A percentile compares a stretch with the other conserved stretches of the same genome.
These are phyloP conservation scores for Ophiocordyceps robertsii DNA, from an alignment of 2,329 filamentous ascomycete species.

Conservation along the genomic window DNA sequence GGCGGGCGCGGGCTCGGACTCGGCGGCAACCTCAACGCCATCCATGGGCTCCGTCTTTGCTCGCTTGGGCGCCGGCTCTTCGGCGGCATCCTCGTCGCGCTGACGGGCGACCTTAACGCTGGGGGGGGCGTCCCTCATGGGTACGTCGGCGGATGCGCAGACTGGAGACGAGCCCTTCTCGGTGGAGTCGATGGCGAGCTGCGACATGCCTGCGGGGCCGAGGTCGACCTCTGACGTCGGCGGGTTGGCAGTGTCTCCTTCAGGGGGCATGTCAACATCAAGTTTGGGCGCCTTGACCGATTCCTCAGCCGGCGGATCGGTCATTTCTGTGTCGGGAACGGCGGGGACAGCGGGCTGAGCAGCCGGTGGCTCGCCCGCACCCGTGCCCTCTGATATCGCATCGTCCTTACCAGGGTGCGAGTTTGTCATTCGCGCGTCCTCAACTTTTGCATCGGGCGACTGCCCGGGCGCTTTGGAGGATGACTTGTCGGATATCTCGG, in stretches of 20 bases:
- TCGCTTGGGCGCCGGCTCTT: slow-evolving; percentile 64
- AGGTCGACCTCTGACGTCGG: slow-evolving; percentile 20
- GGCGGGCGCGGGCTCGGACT: slow-evolving; percentile 5
- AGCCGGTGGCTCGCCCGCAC: background rate
- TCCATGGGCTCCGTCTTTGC: slow-evolving; percentile 54
- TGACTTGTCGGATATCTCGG: slow-evolving; percentile 2
- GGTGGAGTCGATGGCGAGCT: slow-evolving; percentile 23
- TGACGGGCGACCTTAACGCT: slow-evolving; percentile 55
- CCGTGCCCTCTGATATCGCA: background rate
- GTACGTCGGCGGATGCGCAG: slow-evolving; percentile 25
- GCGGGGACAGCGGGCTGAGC: background rate
- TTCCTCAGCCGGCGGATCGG: slow-evolving; percentile 9
- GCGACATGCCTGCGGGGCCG: slow-evolving; percentile 22
- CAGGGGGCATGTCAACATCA: slow-evolving; percentile 3
- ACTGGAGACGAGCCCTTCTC: slow-evolving; percentile 14
- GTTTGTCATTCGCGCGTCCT: slow-evolving; percentile 15
- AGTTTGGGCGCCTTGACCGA: slow-evolving; percentile 8
- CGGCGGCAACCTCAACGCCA: slow-evolving; percentile 17
- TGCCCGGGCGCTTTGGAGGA: no score
- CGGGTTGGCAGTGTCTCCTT: slow-evolving; percentile 8
- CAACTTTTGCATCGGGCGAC: slow-evolving; percentile 1
- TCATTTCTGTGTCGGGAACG: slow-evolving; percentile 13
- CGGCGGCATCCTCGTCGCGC: slow-evolving; percentile 58
- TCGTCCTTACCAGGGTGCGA: slow-evolving; percentile 4
- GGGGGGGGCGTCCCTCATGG: slow-evolving; percentile 41